Evolutionary conservation across 345 rosid species (phyloP).

Genomic region (Sonneratia alba): DNA sequence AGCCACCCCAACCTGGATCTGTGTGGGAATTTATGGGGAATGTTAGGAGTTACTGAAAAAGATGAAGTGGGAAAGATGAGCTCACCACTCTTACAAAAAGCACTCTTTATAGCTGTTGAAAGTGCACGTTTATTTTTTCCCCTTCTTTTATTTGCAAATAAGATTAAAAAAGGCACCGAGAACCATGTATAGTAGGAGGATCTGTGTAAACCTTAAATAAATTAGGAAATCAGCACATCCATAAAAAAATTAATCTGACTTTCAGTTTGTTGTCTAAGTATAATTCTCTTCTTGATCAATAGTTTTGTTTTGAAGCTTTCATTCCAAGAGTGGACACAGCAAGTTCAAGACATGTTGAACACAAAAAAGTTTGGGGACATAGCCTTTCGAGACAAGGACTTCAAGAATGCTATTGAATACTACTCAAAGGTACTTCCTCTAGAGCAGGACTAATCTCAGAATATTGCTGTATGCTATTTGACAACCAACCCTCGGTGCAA

Average conservation of each 20-base stretch:
- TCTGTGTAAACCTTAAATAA: neutral
- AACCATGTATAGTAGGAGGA: neutral
- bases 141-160: neutral
- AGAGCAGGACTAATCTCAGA: no score
- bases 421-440: slow-evolving; percentile 63
- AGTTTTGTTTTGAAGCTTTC: slow-evolving; percentile 43
- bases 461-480: neutral
- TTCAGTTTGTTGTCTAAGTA: neutral
- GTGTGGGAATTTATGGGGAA: neutral
- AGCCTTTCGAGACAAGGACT: slow-evolving; percentile 90
- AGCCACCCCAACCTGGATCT: neutral
- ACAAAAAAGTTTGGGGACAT: slow-evolving; percentile 90
- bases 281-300: neutral
- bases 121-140: neutral
- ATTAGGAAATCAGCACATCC: neutral
- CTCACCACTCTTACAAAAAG: neutral
- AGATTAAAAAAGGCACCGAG: neutral
- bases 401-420: slow-evolving; percentile 76
- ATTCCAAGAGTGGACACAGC: slow-evolving; percentile 97
- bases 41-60: neutral
- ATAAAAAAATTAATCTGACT: neutral
- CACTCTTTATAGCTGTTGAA: neutral
- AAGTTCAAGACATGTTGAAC: slow-evolving; percentile 92
- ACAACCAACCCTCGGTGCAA: neutral
- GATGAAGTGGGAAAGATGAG: neutral